phyloP scores from a whole-genome alignment of 805 yeast species.

The Spathaspora gorwiae region DNA sequence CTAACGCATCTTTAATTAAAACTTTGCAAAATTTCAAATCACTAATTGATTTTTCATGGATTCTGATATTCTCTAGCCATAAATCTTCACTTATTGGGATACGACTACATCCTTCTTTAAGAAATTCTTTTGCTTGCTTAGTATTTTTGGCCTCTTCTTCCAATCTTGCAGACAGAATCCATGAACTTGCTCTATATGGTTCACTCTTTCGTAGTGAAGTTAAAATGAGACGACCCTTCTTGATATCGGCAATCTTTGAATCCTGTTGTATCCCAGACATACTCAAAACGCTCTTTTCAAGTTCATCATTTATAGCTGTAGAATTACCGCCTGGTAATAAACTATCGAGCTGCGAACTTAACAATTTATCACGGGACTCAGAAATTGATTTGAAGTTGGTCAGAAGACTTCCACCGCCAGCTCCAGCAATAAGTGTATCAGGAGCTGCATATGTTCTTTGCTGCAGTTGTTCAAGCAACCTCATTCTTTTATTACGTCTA shows the following conservation, averaged over 20 bases:
- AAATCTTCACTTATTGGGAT: constrained; percentile 66
- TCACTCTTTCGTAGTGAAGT: constrained; percentile 66
- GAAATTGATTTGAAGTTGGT: constrained; percentile 54
- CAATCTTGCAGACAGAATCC: constrained; percentile 82
- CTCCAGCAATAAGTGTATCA: constrained; percentile 52
- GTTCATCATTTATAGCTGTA: constrained; percentile 12
- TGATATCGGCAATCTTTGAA: constrained; percentile 5
- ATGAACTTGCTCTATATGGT: constrained; percentile 69
- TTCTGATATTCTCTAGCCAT: constrained; percentile 77
- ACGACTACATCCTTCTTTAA: constrained; percentile 68
- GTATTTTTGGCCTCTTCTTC: constrained; percentile 63
- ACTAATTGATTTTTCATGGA: constrained; percentile 39
- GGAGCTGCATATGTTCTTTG: constrained; percentile 81
- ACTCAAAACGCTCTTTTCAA: constrained; percentile 13
- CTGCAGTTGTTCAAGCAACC: constrained; percentile 56
- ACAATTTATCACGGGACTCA: constrained; percentile 56
- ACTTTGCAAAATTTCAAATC: constrained; percentile 45
- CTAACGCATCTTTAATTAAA: constrained; percentile 64
- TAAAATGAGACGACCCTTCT: constrained; percentile 52
- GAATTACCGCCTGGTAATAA: constrained; percentile 9
- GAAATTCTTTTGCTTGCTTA: constrained; percentile 52
- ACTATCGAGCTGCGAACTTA: constrained; percentile 51
- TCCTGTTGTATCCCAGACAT: constrained; percentile 6
- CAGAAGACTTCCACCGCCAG: constrained; percentile 4
- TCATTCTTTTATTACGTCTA: constrained; percentile 64